phyloP scores from a whole-genome alignment of 768 basidiomycete species.

The Sarcodon sp. region DNA sequence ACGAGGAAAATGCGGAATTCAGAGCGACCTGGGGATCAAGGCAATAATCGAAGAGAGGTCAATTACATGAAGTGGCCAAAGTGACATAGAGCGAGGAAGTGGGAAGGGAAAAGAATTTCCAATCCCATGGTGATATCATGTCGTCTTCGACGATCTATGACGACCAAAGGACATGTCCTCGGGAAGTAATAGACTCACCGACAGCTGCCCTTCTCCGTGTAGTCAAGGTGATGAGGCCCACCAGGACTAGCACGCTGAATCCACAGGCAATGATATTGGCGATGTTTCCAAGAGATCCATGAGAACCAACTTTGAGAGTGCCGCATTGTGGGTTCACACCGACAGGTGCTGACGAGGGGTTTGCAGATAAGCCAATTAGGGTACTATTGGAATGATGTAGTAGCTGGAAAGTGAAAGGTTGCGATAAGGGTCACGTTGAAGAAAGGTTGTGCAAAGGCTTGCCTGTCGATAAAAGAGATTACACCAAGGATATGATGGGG shows the following conservation, averaged over 20 bases:
- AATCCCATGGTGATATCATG: not conserved
- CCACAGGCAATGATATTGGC: constrained; percentile 79
- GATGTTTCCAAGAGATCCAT: constrained; percentile 63
- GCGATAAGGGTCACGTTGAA: constrained; percentile 1
- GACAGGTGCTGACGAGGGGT: constrained; percentile 49
- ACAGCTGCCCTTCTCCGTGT: constrained; percentile 78
- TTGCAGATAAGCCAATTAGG: constrained; percentile 28
- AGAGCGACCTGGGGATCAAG: constrained; percentile 34
- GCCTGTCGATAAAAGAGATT: constrained; percentile 92
- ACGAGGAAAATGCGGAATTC: constrained; percentile 59
- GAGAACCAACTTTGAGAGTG: constrained; percentile 46
- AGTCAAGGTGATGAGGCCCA: constrained; percentile 41
- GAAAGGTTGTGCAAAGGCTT: constrained; percentile 7
- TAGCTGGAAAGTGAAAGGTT: constrained; percentile 14
- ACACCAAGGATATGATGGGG: constrained; percentile 83
- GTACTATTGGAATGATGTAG: constrained; percentile 16
- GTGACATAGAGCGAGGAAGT: not conserved
- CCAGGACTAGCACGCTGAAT: constrained; percentile 52
- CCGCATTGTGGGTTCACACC: constrained; percentile 78
- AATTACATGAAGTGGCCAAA: not conserved
- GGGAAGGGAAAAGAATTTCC: not conserved
- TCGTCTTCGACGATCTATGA: too few species aligned
- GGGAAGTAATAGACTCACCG: constrained; percentile 30
- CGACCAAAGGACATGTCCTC: not conserved
- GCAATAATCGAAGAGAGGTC: not conserved